Base-by-base conservation (phyloP, 352 stramenopile species). In the Phytophthora sojae region DNA sequence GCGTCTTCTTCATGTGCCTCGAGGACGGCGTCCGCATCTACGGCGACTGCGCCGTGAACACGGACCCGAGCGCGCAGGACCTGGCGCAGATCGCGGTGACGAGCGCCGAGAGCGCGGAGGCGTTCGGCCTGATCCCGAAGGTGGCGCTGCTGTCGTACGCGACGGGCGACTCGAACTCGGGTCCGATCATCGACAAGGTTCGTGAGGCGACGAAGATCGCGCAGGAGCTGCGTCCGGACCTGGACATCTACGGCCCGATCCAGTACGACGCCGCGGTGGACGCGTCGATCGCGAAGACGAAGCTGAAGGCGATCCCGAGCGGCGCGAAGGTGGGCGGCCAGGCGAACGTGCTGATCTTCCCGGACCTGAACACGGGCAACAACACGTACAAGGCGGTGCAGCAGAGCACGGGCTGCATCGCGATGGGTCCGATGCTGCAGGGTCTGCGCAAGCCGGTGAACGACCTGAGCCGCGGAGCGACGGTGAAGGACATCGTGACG, bases 331-430 rank as follows among this genome's bases (percentile, higher is more conserved):
- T 96, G 17, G 91, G 83, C 29, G 91, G 91, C n/a, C 77, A 84
- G 55, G 88, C 91, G 30, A 96, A 93, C 67, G 90, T 97, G 32
- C 60, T 96, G 26, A 89, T 95, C 67, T 97, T 96, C 72, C 91
- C 89, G 42, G 88, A 96, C 58, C 69, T 97, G 65, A 96, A 95
- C 71, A 94, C 89, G 54, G 91, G 88, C 61, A 97, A 97, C 80
- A 95, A 93, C 65, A 95, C 86, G 52, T 97, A 96, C 82, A 97
- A 97, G 80, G 91, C 88, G 4, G 92, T 97, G 30, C 90, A 93
- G 70, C 86, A 93, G 76, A 89, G 79, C 54, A 93, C 86, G 6
- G 73, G 80, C 25, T 92, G 84, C 56, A 82, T 95, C 60, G 88
- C 86, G 4, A 92, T 97, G 67, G 92, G 92, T 59, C 92, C 92